These are phyloP conservation scores for Cryptosporidium sp. DNA, from an alignment of 169 alveolate genomes.

Conservation along the genomic window DNA sequence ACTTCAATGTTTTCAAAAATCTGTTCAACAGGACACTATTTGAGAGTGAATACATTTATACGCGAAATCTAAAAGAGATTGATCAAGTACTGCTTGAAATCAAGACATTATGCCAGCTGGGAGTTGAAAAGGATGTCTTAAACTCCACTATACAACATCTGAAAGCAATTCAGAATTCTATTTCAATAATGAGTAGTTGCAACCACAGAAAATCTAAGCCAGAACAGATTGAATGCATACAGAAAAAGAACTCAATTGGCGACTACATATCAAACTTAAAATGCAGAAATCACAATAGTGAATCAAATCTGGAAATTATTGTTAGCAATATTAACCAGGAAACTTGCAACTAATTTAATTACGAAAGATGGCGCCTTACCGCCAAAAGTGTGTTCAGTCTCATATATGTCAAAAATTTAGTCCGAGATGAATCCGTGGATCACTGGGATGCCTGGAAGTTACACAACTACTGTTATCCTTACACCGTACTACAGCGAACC, in stretches of 20 bases:
- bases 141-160: conserved; percentile 23
- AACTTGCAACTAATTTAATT: background rate
- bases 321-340: background rate
- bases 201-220: background rate
- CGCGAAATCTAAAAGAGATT: conserved; percentile 87
- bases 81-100: conserved; percentile 85
- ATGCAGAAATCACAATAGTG: background rate
- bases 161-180: conserved; percentile 24
- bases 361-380: background rate
- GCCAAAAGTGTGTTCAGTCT: background rate
- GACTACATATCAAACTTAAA: background rate
- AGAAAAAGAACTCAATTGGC: background rate
- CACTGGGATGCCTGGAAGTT: conserved; percentile 22
- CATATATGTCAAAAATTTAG: conserved; percentile 17
- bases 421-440: conserved; percentile 36
- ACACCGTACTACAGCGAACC: conserved; percentile 75
- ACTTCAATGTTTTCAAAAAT: conserved; percentile 85
- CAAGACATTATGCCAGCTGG: conserved; percentile 87
- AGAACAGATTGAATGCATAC: background rate
- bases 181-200: background rate
- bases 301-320: background rate
- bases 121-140: conserved; percentile 86
- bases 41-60: conserved; percentile 89
- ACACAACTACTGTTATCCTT: conserved; percentile 74
- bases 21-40: conserved; percentile 86